Evolutionary conservation across 1,139 yeast genomes (phyloP).

Genomic region (Yamadazyma membranifaciens): DNA sequence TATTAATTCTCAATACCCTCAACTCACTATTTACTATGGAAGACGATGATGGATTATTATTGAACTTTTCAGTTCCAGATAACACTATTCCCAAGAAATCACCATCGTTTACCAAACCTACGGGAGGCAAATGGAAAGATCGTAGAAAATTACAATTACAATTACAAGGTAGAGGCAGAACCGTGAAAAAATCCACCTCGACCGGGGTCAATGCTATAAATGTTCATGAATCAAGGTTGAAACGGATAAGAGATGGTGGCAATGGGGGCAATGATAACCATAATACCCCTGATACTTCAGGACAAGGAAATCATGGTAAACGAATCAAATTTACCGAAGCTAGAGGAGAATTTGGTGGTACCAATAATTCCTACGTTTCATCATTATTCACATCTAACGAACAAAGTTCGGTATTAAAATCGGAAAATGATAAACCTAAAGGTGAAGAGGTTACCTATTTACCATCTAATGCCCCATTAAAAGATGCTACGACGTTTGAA

Average conservation of each 20-base stretch:
- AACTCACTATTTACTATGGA: conserved; percentile 16
- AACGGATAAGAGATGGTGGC: conserved; percentile 9
- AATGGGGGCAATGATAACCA: conserved; percentile 1
- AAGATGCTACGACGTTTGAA: conserved; percentile 64
- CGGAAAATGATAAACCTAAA: conserved; percentile 13
- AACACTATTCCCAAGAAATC: conserved; percentile 10
- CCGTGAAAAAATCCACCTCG: conserved; percentile 21
- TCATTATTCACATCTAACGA: conserved; percentile 81
- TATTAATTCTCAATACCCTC: conserved; percentile 3
- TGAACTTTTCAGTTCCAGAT: conserved; percentile 53
- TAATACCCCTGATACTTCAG: not conserved
- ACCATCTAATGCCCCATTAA: conserved; percentile 86
- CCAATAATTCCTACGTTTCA: conserved; percentile 66
- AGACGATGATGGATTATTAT: conserved; percentile 62
- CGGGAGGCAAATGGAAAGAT: conserved; percentile 82
- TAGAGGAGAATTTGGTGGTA: conserved; percentile 50
- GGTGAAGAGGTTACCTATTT: conserved; percentile 19
- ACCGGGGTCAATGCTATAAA: conserved; percentile 40
- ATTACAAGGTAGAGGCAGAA: conserved; percentile 46
- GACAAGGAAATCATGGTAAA: conserved; percentile 5
- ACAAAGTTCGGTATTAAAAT: conserved; percentile 21
- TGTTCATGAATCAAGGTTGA: conserved; percentile 23
- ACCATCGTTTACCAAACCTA: conserved; percentile 34
- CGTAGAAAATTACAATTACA: conserved; percentile 58
- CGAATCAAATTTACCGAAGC: conserved; percentile 35